Evolutionary conservation across 148 eudicot genomes (phyloP).

Genomic region (Camellia lanceoleosa): DNA sequence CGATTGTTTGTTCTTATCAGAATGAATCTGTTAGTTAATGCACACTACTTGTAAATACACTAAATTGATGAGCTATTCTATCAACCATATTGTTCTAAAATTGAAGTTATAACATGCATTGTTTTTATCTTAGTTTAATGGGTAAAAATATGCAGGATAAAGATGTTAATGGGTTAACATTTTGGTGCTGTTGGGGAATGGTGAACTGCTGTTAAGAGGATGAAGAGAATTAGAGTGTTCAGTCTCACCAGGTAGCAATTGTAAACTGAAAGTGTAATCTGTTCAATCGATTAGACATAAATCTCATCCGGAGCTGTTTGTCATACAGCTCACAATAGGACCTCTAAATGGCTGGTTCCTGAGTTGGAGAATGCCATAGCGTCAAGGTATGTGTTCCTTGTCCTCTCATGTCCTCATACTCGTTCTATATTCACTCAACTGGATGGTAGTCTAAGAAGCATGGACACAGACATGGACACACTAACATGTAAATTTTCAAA

Average conservation of each 20-base stretch:
- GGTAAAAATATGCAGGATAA: conserved; percentile 11
- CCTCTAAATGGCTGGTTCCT: conserved; percentile 1
- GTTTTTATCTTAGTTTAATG: not conserved
- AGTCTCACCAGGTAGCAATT: conserved; percentile 13
- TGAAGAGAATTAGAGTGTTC: not conserved
- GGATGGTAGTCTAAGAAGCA: not conserved
- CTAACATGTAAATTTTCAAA: too few relatives aligned
- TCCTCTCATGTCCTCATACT: not conserved
- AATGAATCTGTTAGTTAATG: not conserved
- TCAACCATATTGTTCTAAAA: not conserved
- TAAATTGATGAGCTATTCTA: not conserved
- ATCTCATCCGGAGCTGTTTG: conserved; percentile 7
- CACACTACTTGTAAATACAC: not conserved
- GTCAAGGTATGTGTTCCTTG: conserved; percentile 9
- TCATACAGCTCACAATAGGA: conserved; percentile 3
- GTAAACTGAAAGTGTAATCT: not conserved
- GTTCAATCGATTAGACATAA: not conserved
- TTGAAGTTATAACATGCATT: too few relatives aligned
- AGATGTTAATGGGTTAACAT: not conserved
- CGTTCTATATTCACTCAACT: not conserved
- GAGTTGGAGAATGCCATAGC: conserved; percentile 12
- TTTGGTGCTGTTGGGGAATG: not conserved
- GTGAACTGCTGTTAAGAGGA: conserved; percentile 9
- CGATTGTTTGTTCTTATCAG: not conserved
- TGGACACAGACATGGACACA: too few relatives aligned